A percentile compares a stretch with the other conserved stretches of the same genome.
phyloP scores from a whole-genome alignment of 495 filamentous ascomycete species.

The Penicillium cataractarum region DNA sequence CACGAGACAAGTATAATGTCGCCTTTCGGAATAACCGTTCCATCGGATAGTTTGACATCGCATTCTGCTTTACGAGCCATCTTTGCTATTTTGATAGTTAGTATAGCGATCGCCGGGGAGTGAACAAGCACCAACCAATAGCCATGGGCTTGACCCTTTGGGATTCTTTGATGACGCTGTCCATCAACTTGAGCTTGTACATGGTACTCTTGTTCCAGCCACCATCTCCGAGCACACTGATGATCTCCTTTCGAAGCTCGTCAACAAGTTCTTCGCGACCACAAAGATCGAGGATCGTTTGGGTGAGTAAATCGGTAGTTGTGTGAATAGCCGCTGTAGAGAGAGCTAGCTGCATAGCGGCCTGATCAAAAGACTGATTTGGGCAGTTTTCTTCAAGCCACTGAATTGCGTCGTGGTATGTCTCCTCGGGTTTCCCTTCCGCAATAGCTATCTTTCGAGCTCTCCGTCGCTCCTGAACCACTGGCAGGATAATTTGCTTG shows the following conservation, averaged over 20 bases:
- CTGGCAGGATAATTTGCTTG: neutral
- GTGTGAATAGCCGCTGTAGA: neutral
- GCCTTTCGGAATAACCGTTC: constrained; percentile 1
- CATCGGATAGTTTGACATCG: constrained; percentile 2
- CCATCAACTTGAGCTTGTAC: neutral
- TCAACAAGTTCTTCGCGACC: neutral
- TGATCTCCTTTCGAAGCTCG: neutral
- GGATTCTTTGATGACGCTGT: neutral
- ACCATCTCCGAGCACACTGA: neutral
- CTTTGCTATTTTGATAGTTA: neutral
- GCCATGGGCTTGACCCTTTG: neutral
- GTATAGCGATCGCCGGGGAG: neutral
- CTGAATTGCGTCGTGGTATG: neutral
- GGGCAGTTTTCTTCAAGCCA: neutral
- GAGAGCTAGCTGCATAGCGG: neutral
- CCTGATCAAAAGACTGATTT: neutral
- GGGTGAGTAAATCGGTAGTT: neutral
- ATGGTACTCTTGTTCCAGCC: neutral
- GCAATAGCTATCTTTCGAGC: neutral
- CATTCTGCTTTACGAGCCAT: neutral
- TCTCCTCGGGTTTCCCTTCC: neutral
- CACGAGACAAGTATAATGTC: neutral
- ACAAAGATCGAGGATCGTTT: neutral
- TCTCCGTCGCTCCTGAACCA: neutral
- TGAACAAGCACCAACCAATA: neutral